A percentile compares a stretch with the other conserved stretches of the same genome.
phyloP scores from a whole-genome alignment of 1,284 basidiomycete genomes.

The Pyrrhoderma noxium region DNA sequence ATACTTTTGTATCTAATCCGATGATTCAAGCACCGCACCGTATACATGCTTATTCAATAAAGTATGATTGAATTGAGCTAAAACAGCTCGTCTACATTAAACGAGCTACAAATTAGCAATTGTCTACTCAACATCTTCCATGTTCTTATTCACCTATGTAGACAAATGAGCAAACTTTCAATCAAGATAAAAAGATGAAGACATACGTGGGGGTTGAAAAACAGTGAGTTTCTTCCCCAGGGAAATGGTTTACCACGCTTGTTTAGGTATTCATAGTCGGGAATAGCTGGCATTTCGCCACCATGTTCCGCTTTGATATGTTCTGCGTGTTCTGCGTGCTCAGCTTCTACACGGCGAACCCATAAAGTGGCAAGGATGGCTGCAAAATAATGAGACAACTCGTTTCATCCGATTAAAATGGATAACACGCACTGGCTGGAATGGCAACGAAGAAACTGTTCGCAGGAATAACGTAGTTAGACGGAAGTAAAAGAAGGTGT shows the following conservation, averaged over 20 bases:
- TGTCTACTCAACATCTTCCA: constrained; percentile 8
- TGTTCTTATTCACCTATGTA: constrained; percentile 14
- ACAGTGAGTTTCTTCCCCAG: constrained; percentile 75
- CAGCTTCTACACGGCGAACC: constrained; percentile 70
- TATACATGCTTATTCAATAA: too few relatives aligned
- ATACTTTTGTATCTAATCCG: background rate
- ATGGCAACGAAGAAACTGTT: constrained; percentile 66
- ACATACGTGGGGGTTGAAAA: constrained; percentile 69
- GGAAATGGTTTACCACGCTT: constrained; percentile 70
- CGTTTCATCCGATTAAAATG: constrained; percentile 1
- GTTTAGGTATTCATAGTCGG: constrained; percentile 73
- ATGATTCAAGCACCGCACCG: background rate
- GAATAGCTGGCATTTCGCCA: constrained; percentile 64
- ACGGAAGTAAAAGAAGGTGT: background rate
- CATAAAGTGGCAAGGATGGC: constrained; percentile 59
- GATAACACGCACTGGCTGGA: constrained; percentile 53
- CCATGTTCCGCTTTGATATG: constrained; percentile 71
- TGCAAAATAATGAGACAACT: constrained; percentile 26
- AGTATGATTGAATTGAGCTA: too few relatives aligned
- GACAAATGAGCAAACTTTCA: background rate
- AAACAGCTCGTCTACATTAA: too few relatives aligned
- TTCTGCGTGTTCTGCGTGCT: constrained; percentile 65
- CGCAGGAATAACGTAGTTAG: constrained; percentile 3
- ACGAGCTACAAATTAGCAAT: background rate
- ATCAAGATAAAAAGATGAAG: constrained; percentile 7